A percentile compares a stretch with the other conserved stretches of the same genome.
Evolutionary conservation across 2,329 filamentous ascomycete species (phyloP).

Genomic region (Nannizziopsis barbatae): DNA sequence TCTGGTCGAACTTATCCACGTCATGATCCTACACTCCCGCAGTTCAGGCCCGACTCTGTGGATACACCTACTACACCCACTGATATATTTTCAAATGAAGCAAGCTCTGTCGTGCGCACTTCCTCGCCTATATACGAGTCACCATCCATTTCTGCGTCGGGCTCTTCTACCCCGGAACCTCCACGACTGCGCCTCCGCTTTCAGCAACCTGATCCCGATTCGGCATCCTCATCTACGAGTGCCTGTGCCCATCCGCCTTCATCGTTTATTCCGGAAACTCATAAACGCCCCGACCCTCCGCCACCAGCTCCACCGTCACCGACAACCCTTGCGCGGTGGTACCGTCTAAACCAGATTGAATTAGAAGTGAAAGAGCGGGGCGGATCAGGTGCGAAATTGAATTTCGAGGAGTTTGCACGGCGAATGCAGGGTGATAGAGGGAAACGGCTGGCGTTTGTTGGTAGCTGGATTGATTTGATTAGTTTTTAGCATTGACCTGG

Average conservation of each 20-base stretch:
- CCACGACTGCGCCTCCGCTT: conserved; percentile 30
- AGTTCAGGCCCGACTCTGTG: conserved; percentile 35
- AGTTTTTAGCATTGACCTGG: conserved; percentile 37
- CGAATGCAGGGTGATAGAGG: conserved; percentile 60
- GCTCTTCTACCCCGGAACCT: conserved; percentile 24
- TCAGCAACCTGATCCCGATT: conserved; percentile 25
- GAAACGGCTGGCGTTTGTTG: conserved; percentile 65
- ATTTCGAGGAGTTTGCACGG: conserved; percentile 65
- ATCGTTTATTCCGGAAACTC: conserved; percentile 24
- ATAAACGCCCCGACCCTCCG: conserved; percentile 25
- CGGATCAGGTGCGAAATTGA: conserved; percentile 64
- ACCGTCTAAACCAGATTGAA: conserved; percentile 52
- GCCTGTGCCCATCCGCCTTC: conserved; percentile 21
- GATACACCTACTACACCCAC: background rate
- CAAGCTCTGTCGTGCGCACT: background rate
- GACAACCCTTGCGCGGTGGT: conserved; percentile 36
- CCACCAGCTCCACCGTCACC: conserved; percentile 21
- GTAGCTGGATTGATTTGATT: conserved; percentile 77
- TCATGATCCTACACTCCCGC: conserved; percentile 38
- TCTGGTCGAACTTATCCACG: conserved; percentile 4
- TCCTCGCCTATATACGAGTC: conserved; percentile 15
- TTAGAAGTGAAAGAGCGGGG: conserved; percentile 57
- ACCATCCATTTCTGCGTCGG: conserved; percentile 13
- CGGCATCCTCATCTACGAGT: conserved; percentile 22
- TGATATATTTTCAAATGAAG: too few relatives aligned